Base-by-base conservation (phyloP, 2,329 filamentous ascomycete genomes). In the Truncatella angustata region DNA sequence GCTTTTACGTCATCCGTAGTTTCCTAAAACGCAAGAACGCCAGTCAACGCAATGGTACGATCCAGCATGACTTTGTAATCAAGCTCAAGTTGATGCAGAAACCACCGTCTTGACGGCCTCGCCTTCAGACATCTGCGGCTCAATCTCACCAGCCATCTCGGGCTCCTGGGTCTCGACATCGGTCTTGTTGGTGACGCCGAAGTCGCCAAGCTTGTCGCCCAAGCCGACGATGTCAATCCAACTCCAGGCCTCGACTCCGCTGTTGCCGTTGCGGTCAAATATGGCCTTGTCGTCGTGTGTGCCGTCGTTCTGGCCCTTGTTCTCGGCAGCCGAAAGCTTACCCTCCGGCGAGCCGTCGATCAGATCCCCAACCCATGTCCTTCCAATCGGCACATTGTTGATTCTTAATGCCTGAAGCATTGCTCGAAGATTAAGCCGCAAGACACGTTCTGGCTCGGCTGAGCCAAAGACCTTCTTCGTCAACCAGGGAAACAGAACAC, bases 401-500 rank as follows among this genome's bases (percentile, higher is more conserved):
- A 64, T 65, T 0, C 84, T 71, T 5, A 87, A 59, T 5, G 83
- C 65, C 65, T 86, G 82, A 45, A 85, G 67, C 21, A 80, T 69
- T 2, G 83, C 82, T 2, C 84, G 73, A 4, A 81, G 69, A 56
- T 87, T 87, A 2, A 86, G 70, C 18, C 80, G 74, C 46, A 87
- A 65, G 0, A 80, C 77, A 11, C 81, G 74, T 62, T 84, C 82
- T 0, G 84, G 83, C 48, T 81, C 73, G 43, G 80, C 76, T 0
- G 79, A 78, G 2, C 75, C 75, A 58, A 85, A 82, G 7, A 85
- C 75, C 58, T 75, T 77, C 60, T 76, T 79, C 7, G 80, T 84
- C 43, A 86, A 61, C 79, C 85, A 88, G 0, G 90, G 90, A 63
- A 95, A 95, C 20, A 96, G 71, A 21, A 94, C 73, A 32, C 88